Conservation (phyloP, 2,329 filamentous ascomycete species). For the Achaetomium macrosporum region DNA sequence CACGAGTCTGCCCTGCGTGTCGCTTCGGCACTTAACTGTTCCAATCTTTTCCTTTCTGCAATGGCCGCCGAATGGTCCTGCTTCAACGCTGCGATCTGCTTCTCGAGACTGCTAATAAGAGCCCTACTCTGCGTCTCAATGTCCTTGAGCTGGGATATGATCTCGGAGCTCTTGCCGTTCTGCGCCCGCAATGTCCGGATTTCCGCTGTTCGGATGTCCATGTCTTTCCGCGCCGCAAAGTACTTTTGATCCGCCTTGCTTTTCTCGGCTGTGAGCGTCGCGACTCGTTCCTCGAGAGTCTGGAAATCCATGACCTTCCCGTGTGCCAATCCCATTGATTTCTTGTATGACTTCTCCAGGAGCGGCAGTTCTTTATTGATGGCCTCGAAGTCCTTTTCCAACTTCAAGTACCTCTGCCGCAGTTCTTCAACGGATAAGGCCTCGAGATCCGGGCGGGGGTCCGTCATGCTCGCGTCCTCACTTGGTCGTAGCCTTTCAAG, state of each 20-base stretch:
- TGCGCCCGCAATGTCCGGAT: conserved; percentile 73
- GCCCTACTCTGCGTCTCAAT: conserved; percentile 71
- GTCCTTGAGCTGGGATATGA: conserved; percentile 89
- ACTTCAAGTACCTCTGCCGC: conserved; percentile 62
- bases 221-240: conserved; percentile 90
- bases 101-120: conserved; percentile 78
- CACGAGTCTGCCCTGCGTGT: conserved; percentile 64
- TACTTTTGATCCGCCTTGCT: conserved; percentile 97
- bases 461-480: conserved; percentile 42
- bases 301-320: conserved; percentile 79
- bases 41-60: conserved; percentile 67
- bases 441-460: conserved; percentile 46
- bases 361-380: conserved; percentile 84
- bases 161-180: conserved; percentile 85
- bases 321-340: conserved; percentile 74
- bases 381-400: conserved; percentile 74
- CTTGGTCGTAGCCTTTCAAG: conserved; percentile 60
- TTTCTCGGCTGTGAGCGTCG: conserved; percentile 76
- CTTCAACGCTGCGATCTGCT: conserved; percentile 78
- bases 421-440: conserved; percentile 64
- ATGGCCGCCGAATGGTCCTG: conserved; percentile 68
- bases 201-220: conserved; percentile 77
- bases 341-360: conserved; percentile 87
- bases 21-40: conserved; percentile 65
- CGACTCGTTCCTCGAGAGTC: conserved; percentile 70